These are phyloP conservation scores for Suillus paluster DNA, from an alignment of 768 basidiomycete species.

Conservation along the genomic window DNA sequence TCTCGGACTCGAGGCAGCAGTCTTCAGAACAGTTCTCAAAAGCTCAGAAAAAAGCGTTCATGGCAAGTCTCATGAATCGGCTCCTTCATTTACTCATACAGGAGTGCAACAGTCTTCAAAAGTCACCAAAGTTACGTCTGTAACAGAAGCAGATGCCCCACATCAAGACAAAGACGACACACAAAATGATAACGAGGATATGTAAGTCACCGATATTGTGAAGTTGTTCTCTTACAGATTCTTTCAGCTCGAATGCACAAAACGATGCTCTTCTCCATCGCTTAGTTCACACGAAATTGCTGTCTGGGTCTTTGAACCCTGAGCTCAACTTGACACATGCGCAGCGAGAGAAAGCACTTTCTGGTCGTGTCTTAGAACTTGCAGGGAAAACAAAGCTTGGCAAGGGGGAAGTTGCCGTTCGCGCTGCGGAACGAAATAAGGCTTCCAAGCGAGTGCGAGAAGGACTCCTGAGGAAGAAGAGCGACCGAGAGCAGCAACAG, in stretches of 20 bases:
- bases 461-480: constrained; percentile 66
- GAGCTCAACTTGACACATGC: constrained; percentile 67
- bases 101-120: constrained; percentile 68
- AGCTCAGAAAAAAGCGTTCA: constrained; percentile 67
- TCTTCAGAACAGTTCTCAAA: constrained; percentile 33
- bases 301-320: constrained; percentile 72
- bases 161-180: constrained; percentile 14
- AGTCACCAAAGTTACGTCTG: constrained; percentile 58
- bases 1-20: constrained; percentile 44
- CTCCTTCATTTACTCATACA: background rate
- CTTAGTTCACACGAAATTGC: constrained; percentile 76
- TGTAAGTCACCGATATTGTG: background rate
- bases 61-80: constrained; percentile 53
- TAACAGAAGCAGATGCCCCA: constrained; percentile 28
- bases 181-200: constrained; percentile 2
- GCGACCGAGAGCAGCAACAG: constrained; percentile 53
- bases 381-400: constrained; percentile 72
- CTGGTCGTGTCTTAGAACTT: constrained; percentile 78
- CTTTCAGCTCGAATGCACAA: constrained; percentile 65
- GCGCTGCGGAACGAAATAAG: constrained; percentile 66
- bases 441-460: constrained; percentile 76
- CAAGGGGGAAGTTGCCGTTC: constrained; percentile 68
- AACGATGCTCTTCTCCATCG: constrained; percentile 82
- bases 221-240: constrained; percentile 9
- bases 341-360: constrained; percentile 72